Conservation (phyloP, 352 stramenopile genomes). For the Elongisporangium prolatum region DNA sequence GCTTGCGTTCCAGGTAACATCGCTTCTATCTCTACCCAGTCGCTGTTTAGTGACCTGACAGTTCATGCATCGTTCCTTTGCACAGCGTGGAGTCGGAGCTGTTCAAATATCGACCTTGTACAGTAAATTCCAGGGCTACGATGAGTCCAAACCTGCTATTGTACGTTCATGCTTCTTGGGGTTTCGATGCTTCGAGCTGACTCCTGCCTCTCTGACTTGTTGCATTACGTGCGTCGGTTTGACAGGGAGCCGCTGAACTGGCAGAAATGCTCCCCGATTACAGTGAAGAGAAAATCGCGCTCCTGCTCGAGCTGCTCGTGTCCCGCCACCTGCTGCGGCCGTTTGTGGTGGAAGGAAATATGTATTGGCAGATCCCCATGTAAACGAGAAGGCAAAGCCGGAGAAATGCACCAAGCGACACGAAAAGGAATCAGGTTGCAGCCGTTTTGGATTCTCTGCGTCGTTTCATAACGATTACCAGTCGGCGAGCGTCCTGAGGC, state of each 20-base stretch:
- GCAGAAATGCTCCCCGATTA: conserved; percentile 61
- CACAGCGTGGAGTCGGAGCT: conserved; percentile 64
- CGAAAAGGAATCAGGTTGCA: no score
- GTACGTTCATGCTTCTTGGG: conserved; percentile 29
- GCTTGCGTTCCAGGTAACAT: conserved; percentile 61
- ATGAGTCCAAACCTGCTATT: conserved; percentile 45
- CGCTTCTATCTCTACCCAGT: not conserved
- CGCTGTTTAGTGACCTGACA: not conserved
- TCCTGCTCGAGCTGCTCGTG: conserved; percentile 74
- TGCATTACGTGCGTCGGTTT: not conserved
- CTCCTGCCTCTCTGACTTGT: conserved; percentile 7
- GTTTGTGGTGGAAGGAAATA: conserved; percentile 80
- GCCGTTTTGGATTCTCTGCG: no score
- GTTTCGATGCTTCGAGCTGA: conserved; percentile 8
- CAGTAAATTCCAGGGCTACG: conserved; percentile 71
- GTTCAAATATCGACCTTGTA: conserved; percentile 83
- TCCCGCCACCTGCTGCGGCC: conserved; percentile 67
- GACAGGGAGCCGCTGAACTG: conserved; percentile 69
- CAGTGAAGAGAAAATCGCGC: conserved; percentile 65
- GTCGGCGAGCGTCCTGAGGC: no score
- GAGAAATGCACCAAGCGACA: no score
- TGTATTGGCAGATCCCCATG: conserved; percentile 78
- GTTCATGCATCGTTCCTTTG: conserved; percentile 1
- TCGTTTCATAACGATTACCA: no score
- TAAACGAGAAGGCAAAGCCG: conserved; percentile 18